A percentile compares a stretch with the other conserved stretches of the same genome.
phyloP scores from a whole-genome alignment of 148 eudicot genomes.

The Euryodendron excelsum region DNA sequence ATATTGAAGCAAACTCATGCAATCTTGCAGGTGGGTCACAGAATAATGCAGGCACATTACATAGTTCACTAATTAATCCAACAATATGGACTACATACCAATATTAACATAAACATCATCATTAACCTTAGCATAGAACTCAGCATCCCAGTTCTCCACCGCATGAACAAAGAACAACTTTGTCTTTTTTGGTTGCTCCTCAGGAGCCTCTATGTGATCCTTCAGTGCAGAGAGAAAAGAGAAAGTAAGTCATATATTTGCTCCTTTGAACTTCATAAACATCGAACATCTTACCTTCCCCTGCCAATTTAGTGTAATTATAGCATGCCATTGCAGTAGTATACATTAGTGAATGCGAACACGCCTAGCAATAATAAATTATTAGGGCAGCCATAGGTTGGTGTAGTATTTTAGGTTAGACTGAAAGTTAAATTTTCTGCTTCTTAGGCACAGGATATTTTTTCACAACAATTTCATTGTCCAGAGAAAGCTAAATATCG shows the following conservation, averaged over 20 bases:
- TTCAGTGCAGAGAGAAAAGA: constrained; percentile 38
- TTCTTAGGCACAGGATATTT: background rate
- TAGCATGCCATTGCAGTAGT: too few species aligned
- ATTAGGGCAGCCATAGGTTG: background rate
- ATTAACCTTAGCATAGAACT: constrained; percentile 80
- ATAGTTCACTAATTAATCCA: background rate
- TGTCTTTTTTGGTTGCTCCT: constrained; percentile 72
- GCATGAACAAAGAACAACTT: constrained; percentile 76
- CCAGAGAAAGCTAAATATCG: background rate
- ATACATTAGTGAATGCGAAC: too few species aligned
- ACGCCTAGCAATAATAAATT: background rate
- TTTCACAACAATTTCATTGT: background rate
- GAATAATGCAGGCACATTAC: background rate
- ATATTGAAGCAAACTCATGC: background rate
- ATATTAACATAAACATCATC: constrained; percentile 80
- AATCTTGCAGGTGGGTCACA: background rate
- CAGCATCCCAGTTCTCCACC: constrained; percentile 81
- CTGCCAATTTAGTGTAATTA: background rate
- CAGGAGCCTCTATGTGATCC: constrained; percentile 74
- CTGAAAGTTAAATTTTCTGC: background rate
- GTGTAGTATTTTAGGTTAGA: background rate
- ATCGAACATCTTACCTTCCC: background rate
- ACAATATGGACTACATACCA: constrained; percentile 31
- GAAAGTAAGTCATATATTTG: background rate
- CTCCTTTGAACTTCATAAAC: background rate